phyloP scores from a whole-genome alignment of 2,329 filamentous ascomycete species.

The Exophiala sideris region DNA sequence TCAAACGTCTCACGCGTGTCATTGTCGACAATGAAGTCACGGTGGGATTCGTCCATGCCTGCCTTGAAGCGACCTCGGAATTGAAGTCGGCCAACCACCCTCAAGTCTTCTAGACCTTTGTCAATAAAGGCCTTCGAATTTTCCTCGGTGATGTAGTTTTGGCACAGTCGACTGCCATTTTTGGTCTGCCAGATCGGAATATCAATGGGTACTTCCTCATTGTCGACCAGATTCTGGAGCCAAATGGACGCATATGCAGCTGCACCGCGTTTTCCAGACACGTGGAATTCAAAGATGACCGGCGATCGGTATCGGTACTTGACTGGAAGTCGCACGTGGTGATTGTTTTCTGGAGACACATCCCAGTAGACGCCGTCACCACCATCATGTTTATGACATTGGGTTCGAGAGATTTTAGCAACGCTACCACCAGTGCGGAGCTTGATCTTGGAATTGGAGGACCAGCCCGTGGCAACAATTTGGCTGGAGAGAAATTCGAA shows the following conservation, averaged over 20 bases:
- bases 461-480: slow-evolving; percentile 59
- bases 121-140: slow-evolving; percentile 62
- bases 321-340: slow-evolving; percentile 73
- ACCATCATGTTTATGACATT: slow-evolving; percentile 59
- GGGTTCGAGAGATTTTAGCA: slow-evolving; percentile 62
- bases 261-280: slow-evolving; percentile 63
- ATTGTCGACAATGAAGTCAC: slow-evolving; percentile 79
- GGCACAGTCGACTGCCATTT: slow-evolving; percentile 70
- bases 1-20: slow-evolving; percentile 90
- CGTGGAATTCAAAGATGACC: slow-evolving; percentile 81
- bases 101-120: slow-evolving; percentile 70
- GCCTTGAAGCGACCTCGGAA: slow-evolving; percentile 84
- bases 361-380: slow-evolving; percentile 62
- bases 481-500: slow-evolving; percentile 78
- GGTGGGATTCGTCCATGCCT: slow-evolving; percentile 82
- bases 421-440: slow-evolving; percentile 81
- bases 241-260: slow-evolving; percentile 78
- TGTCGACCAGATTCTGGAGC: slow-evolving; percentile 81
- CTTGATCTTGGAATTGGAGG: slow-evolving; percentile 64
- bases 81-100: slow-evolving; percentile 75
- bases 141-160: slow-evolving; percentile 85
- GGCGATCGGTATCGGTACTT: slow-evolving; percentile 88
- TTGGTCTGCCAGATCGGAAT: slow-evolving; percentile 88
- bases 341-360: slow-evolving; percentile 49
- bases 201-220: slow-evolving; percentile 71